A percentile compares a stretch with the other conserved stretches of the same genome.
Evolutionary conservation across 2,329 filamentous ascomycete species (phyloP).

Genomic region (Eutypa lata): DNA sequence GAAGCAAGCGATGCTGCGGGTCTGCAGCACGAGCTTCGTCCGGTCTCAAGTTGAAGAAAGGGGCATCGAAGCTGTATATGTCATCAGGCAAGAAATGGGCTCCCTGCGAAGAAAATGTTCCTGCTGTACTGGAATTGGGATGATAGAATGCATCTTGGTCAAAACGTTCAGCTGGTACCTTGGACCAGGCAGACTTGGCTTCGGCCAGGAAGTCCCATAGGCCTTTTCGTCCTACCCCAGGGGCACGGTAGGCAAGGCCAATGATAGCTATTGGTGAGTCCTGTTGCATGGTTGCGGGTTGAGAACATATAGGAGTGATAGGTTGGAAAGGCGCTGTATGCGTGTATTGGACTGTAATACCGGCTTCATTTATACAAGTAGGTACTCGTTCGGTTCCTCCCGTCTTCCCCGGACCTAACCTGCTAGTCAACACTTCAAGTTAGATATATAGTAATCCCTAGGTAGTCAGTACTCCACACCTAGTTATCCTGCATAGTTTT

Average conservation of each 20-base stretch:
- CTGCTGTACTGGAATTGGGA: background rate
- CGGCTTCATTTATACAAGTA: too few species aligned
- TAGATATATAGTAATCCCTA: too few species aligned
- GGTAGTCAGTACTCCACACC: too few species aligned
- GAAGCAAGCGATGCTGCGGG: constrained; percentile 2
- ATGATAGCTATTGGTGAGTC: constrained; percentile 1
- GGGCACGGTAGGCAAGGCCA: constrained; percentile 4
- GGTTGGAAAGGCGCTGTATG: too few species aligned
- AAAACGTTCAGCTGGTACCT: constrained; percentile 1
- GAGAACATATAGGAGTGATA: too few species aligned
- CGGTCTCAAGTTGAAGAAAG: background rate
- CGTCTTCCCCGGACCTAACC: too few species aligned
- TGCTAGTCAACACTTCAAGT: too few species aligned
- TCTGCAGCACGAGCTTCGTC: background rate
- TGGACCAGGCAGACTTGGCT: constrained; percentile 5
- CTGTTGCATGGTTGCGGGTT: background rate
- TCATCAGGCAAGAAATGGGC: constrained; percentile 1
- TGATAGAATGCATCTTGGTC: constrained; percentile 2
- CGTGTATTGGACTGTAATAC: too few species aligned
- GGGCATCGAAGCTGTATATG: background rate
- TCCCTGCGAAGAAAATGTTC: background rate
- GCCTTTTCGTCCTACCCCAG: constrained; percentile 3
- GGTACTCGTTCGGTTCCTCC: too few species aligned
- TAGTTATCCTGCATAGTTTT: too few species aligned
- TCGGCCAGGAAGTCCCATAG: constrained; percentile 4